phyloP scores from a whole-genome alignment of 805 yeast genomes.

The Candida suzukii region DNA sequence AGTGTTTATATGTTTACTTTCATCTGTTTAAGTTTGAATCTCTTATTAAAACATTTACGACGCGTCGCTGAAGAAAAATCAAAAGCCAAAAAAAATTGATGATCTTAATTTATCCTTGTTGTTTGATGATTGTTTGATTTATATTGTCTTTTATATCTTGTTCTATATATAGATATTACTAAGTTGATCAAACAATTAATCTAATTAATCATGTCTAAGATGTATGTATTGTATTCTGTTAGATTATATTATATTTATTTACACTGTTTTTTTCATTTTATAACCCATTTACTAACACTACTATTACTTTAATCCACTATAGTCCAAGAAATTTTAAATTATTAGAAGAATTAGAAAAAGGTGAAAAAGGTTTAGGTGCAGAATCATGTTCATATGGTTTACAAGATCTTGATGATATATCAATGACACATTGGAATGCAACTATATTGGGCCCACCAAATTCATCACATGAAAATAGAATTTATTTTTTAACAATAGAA shows the following conservation, averaged over 20 bases:
- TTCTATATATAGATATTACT: no score
- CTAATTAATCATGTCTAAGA: conserved; percentile 15
- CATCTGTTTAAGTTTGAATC: no score
- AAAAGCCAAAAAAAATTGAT: no score
- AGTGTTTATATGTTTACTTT: no score
- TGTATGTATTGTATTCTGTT: conserved; percentile 11
- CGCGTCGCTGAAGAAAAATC: no score
- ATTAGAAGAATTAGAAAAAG: conserved; percentile 94
- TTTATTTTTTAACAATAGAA: conserved; percentile 72
- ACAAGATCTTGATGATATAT: conserved; percentile 81
- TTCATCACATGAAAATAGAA: conserved; percentile 81
- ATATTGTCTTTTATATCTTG: no score
- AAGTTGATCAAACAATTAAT: no score
- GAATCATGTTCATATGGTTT: conserved; percentile 96
- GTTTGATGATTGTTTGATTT: no score
- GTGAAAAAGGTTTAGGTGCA: conserved; percentile 95
- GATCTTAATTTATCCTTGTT: no score
- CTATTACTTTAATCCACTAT: conserved; percentile 17
- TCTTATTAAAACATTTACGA: no score
- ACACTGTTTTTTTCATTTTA: background rate
- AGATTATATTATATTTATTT: conserved; percentile 16
- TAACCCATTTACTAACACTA: no score
- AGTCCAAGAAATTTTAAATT: conserved; percentile 93
- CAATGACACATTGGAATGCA: conserved; percentile 96
- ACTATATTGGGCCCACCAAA: conserved; percentile 94